Evolutionary conservation across 2,329 filamentous ascomycete genomes (phyloP).

Genomic region (Macroventuria anomochaeta): DNA sequence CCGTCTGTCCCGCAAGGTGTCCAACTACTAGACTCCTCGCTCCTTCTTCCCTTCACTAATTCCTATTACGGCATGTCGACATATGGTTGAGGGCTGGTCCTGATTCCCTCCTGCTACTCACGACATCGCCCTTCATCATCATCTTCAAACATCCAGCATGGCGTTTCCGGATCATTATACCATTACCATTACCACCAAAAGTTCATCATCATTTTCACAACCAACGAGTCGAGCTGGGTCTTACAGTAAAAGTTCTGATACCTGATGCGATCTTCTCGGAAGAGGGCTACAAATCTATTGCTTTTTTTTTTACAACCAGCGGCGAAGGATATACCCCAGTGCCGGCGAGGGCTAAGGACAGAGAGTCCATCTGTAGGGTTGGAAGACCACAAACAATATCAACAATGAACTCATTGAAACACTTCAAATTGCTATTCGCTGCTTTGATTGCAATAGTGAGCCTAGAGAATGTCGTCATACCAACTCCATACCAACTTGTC

Average conservation of each 20-base stretch:
- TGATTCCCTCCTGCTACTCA: constrained; percentile 43
- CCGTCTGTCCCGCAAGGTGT: constrained; percentile 44
- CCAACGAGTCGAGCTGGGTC: constrained; percentile 36
- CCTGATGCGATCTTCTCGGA: constrained; percentile 23
- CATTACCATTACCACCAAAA: constrained; percentile 21
- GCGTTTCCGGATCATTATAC: constrained; percentile 29
- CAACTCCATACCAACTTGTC: not conserved
- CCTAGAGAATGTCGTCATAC: not conserved
- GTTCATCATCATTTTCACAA: constrained; percentile 32
- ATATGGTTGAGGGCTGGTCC: constrained; percentile 46
- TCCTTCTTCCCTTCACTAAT: constrained; percentile 14
- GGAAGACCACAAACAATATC: constrained; percentile 8
- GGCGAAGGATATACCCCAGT: constrained; percentile 45
- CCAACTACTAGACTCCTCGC: constrained; percentile 30
- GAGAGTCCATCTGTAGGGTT: constrained; percentile 15
- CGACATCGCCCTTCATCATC: not conserved
- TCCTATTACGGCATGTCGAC: constrained; percentile 15
- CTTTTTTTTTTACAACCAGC: constrained; percentile 40
- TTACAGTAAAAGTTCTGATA: constrained; percentile 21
- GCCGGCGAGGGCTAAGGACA: constrained; percentile 41
- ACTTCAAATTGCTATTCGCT: not conserved
- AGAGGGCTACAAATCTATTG: constrained; percentile 40
- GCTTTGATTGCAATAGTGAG: not conserved
- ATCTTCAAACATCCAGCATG: constrained; percentile 28
- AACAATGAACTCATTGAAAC: constrained; percentile 11